phyloP scores from a whole-genome alignment of 352 stramenopile species.

The Phytophthora colocasiae region DNA sequence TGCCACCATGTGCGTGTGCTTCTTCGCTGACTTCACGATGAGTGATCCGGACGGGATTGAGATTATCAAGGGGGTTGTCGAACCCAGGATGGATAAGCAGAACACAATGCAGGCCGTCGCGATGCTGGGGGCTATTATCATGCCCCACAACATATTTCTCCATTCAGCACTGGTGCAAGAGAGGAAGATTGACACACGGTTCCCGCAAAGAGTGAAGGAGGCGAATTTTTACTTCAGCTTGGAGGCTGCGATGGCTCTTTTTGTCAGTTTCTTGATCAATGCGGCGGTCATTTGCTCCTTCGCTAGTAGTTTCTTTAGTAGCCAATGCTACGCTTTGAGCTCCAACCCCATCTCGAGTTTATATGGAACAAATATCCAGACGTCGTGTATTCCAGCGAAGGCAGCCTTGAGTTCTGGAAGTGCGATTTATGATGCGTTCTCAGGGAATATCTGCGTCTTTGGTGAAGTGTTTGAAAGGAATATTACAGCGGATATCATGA shows the following conservation, averaged over 20 bases:
- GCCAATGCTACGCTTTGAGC: conserved; percentile 54
- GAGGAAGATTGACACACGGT: conserved; percentile 31
- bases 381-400: conserved; percentile 64
- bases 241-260: conserved; percentile 83
- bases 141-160: conserved; percentile 96
- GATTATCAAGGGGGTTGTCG: conserved; percentile 76
- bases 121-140: conserved; percentile 92
- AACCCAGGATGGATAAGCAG: conserved; percentile 64
- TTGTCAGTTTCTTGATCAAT: conserved; percentile 93
- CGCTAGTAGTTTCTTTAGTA: conserved; percentile 90
- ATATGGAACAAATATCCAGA: conserved; percentile 62
- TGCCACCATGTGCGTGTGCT: conserved; percentile 85
- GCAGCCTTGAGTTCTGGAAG: conserved; percentile 56
- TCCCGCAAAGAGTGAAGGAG: conserved; percentile 47
- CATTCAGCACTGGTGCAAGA: conserved; percentile 91
- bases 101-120: conserved; percentile 74
- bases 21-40: conserved; percentile 88
- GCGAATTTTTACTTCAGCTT: conserved; percentile 89
- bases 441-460: conserved; percentile 62
- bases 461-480: conserved; percentile 11
- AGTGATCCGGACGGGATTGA: conserved; percentile 67
- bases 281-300: conserved; percentile 90
- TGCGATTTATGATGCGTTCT: conserved; percentile 69
- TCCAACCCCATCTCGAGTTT: conserved; percentile 60
- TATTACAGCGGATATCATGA: conserved; percentile 4